A percentile compares a stretch with the other conserved stretches of the same genome.
Conservation (phyloP, 345 rosid genomes). For the Lumnitzera racemosa region DNA sequence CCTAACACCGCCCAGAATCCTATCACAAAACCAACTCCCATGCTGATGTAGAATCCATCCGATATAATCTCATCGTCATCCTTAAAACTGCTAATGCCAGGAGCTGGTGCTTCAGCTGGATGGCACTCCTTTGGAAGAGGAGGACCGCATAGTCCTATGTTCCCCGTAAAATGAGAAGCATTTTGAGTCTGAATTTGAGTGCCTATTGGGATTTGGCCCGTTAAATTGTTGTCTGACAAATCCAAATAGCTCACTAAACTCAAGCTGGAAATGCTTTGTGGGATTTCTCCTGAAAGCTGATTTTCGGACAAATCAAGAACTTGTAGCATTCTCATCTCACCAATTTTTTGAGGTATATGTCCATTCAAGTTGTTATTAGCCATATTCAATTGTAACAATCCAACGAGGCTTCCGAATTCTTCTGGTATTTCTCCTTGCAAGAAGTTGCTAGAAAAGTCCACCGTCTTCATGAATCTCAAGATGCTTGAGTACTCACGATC, state of each 20-base stretch:
- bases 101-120: background rate
- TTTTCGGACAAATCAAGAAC: slow-evolving; percentile 25
- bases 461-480: background rate
- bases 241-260: slow-evolving; percentile 13
- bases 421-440: slow-evolving; percentile 14
- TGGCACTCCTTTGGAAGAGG: slow-evolving; percentile 5
- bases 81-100: background rate
- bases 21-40: slow-evolving; percentile 1
- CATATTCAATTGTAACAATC: slow-evolving; percentile 18
- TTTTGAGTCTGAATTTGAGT: slow-evolving; percentile 1
- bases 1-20: slow-evolving; percentile 9
- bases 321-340: slow-evolving; percentile 13
- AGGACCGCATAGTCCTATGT: background rate
- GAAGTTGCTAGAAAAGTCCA: slow-evolving; percentile 21
- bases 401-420: slow-evolving; percentile 8
- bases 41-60: background rate
- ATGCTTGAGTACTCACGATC: background rate
- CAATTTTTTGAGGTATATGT: slow-evolving; percentile 10
- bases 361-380: slow-evolving; percentile 18
- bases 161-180: background rate
- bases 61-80: background rate
- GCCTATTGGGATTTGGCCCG: slow-evolving; percentile 3
- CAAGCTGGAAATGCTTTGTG: slow-evolving; percentile 12
- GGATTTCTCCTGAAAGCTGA: slow-evolving; percentile 19
- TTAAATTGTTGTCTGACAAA: slow-evolving; percentile 22